Conservation (phyloP, 1,284 basidiomycete species). For the Retiboletus fuscus region DNA sequence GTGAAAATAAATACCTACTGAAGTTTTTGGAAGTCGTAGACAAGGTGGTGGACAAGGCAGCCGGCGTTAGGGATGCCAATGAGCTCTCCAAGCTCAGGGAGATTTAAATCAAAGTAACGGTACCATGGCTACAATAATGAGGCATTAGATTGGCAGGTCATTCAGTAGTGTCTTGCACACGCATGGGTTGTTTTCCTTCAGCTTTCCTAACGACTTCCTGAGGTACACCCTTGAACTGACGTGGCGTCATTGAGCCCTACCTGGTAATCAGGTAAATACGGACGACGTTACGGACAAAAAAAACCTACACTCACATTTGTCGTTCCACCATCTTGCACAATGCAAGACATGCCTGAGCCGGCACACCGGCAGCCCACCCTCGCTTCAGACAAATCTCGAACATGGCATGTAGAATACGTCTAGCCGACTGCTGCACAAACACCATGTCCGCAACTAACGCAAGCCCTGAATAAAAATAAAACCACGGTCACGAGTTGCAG, state of each 20-base stretch:
- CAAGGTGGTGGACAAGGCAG: slow-evolving; percentile 88
- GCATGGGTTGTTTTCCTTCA: slow-evolving; percentile 95
- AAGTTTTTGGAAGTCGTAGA: slow-evolving; percentile 95
- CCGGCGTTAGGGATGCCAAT: slow-evolving; percentile 94
- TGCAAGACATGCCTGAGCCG: slow-evolving; percentile 90
- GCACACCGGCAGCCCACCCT: slow-evolving; percentile 94
- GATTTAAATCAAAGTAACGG: slow-evolving; percentile 89
- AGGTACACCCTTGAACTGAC: slow-evolving; percentile 93
- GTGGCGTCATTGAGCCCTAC: slow-evolving; percentile 97
- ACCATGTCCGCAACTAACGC: slow-evolving; percentile 90
- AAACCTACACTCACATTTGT: slow-evolving; percentile 65
- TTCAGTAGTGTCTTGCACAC: slow-evolving; percentile 36
- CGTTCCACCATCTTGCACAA: slow-evolving; percentile 97
- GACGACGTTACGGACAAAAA: not conserved
- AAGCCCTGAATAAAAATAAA: too few species aligned
- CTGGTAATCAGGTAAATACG: slow-evolving; percentile 50
- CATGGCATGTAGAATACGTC: slow-evolving; percentile 94
- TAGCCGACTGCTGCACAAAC: slow-evolving; percentile 88
- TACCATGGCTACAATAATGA: slow-evolving; percentile 81
- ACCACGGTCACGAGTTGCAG: too few species aligned
- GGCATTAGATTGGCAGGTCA: not conserved
- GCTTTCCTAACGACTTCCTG: slow-evolving; percentile 89
- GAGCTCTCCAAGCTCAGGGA: slow-evolving; percentile 91
- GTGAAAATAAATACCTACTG: slow-evolving; percentile 65
- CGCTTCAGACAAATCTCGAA: slow-evolving; percentile 98